These are phyloP conservation scores for Quercus wislizeni DNA, from an alignment of 306 rosid genomes.

Conservation along the genomic window DNA sequence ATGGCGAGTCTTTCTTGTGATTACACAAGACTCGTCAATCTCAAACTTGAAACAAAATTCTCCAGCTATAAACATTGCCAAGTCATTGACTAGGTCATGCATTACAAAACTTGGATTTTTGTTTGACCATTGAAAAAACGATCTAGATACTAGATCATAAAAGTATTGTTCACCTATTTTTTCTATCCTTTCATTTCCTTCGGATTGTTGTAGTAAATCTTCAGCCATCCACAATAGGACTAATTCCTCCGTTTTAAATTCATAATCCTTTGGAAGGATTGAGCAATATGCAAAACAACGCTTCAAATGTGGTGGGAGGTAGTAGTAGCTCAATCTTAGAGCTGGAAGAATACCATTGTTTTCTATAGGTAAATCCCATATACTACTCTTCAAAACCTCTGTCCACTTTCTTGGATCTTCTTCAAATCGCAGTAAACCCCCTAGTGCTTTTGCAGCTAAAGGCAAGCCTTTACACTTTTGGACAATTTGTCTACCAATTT, in stretches of 20 bases:
- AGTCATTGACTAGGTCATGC: constrained; percentile 29
- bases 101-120: background rate
- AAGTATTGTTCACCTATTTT: constrained; percentile 19
- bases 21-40: background rate
- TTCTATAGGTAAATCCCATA: background rate
- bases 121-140: constrained; percentile 1
- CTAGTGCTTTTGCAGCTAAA: constrained; percentile 15
- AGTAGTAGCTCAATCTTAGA: constrained; percentile 8
- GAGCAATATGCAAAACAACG: constrained; percentile 19
- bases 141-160: background rate
- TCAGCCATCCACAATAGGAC: constrained; percentile 21
- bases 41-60: background rate
- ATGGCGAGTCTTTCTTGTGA: constrained; percentile 11
- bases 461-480: constrained; percentile 16
- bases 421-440: background rate
- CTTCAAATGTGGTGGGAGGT: background rate
- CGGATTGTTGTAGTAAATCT: background rate
- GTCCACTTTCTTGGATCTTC: background rate
- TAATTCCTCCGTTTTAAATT: background rate
- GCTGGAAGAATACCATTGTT: constrained; percentile 1
- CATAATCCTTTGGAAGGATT: constrained; percentile 3
- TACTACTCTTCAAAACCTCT: background rate
- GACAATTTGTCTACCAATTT: constrained; percentile 9
- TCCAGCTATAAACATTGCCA: background rate
- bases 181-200: background rate